These are phyloP conservation scores for Diaporthe aspalathi DNA, from an alignment of 2,329 filamentous ascomycete genomes.

Conservation along the genomic window DNA sequence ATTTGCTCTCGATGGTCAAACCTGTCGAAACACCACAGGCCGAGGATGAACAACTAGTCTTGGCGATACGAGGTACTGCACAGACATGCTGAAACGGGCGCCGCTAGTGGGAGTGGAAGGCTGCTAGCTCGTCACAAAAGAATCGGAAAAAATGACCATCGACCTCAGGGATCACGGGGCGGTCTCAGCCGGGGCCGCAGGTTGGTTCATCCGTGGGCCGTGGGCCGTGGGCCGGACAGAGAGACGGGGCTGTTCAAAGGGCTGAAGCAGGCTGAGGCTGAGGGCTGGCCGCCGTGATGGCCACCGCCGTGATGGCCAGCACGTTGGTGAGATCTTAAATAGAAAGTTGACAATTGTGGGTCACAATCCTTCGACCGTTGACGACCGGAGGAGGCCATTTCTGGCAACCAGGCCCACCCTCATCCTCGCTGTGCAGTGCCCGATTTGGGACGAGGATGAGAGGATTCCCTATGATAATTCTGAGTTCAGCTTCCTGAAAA, in stretches of 20 bases:
- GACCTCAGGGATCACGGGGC: conserved; percentile 6
- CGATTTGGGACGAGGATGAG: not conserved
- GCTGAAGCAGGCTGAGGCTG: conserved; percentile 28
- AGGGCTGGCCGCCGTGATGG: conserved; percentile 5
- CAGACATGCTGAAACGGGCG: conserved; percentile 30
- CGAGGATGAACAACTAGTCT: conserved; percentile 21
- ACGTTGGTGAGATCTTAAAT: conserved; percentile 18
- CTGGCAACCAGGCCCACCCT: not conserved
- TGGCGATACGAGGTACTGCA: conserved; percentile 31
- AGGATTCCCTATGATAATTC: not conserved
- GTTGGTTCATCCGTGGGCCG: conserved; percentile 30
- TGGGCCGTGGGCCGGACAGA: conserved; percentile 3
- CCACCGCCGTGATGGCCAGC: too few species aligned
- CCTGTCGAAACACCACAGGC: conserved; percentile 19
- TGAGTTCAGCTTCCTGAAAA: conserved; percentile 8
- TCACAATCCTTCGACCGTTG: not conserved
- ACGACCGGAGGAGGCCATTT: not conserved
- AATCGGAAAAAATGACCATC: not conserved
- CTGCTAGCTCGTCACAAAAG: conserved; percentile 26
- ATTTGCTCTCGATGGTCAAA: conserved; percentile 16
- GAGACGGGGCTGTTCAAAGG: conserved; percentile 5
- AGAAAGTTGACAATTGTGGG: conserved; percentile 6
- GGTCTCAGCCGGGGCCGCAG: conserved; percentile 25
- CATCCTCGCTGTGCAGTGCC: conserved; percentile 3
- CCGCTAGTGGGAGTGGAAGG: conserved; percentile 6